Conservation (phyloP, 768 basidiomycete genomes). For the Kwoniella shandongensis region DNA sequence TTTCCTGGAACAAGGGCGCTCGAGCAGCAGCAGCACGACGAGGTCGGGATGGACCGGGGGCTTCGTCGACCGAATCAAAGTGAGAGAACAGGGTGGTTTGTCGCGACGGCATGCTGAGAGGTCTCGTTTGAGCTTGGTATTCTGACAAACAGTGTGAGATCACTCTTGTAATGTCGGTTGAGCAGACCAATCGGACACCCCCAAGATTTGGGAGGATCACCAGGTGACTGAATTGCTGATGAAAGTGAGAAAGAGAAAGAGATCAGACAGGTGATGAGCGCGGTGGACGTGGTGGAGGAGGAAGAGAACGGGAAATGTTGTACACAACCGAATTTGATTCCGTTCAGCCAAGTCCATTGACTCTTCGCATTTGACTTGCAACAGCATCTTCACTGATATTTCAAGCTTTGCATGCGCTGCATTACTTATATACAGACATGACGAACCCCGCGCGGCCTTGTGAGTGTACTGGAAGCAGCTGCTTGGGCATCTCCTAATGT, state of each 20-base stretch:
- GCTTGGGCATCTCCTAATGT: not conserved
- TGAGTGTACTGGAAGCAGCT: constrained; percentile 7
- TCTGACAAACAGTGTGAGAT: not conserved
- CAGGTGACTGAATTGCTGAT: constrained; percentile 5
- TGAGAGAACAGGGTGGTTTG: constrained; percentile 27
- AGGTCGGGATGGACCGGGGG: constrained; percentile 3
- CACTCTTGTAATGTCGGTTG: not conserved
- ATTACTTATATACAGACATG: not conserved
- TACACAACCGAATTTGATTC: constrained; percentile 1
- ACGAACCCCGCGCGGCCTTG: constrained; percentile 16
- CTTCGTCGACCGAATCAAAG: constrained; percentile 9
- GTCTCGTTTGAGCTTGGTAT: not conserved
- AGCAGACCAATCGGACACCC: too few relatives aligned
- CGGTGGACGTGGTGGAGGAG: too few relatives aligned
- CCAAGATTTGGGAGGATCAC: not conserved
- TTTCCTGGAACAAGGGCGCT: not conserved
- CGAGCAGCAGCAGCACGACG: not conserved
- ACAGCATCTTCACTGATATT: not conserved
- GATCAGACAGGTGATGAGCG: too few relatives aligned
- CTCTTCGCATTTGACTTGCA: not conserved
- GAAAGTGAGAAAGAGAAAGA: too few relatives aligned
- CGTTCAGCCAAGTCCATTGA: constrained; percentile 3
- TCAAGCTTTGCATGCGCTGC: not conserved
- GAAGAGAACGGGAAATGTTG: too few relatives aligned
- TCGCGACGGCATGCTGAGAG: constrained; percentile 19